Base-by-base conservation (phyloP, 2,329 filamentous ascomycete species). In the Bisporella sp. region DNA sequence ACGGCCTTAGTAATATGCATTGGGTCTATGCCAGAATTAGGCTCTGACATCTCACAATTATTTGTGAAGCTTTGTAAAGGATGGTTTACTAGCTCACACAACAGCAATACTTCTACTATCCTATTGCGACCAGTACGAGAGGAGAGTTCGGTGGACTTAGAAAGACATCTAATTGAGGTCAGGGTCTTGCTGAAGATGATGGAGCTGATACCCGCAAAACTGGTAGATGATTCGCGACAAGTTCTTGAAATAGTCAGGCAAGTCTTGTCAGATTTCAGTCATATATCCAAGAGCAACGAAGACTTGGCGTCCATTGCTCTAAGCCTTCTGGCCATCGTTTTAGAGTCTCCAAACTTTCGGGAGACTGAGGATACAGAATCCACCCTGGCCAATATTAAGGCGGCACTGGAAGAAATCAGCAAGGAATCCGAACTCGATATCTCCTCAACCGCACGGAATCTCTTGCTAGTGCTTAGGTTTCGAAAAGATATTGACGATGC, bases 111-210 rank as follows among this genome's bases (percentile, higher is more conserved):
- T 21, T 12, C 42, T 2, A 28, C 50, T 40, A 49, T 49, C 58
- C n/a, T 60, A 42, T 67, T 70, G 32, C 49, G 63, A 7, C 61
- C 64, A n/a, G 54, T 63, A 5, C 51, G 62, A 7, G 58, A 67
- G 21, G 63, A 69, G 1, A 58, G 67, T 4, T 48, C 59, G 1
- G 59, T 64, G 1, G 72, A 78, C 43, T 69, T 77, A 0, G 52
- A 80, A 3, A 62, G 62, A 4, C 71, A 73, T 4, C 67, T 89
- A 1, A 65, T 76, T 5, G 74, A 85, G 54, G 72, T 82, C 5
- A 81, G 81, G 45, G 66, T 87, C 1, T 71, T 88, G 6, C 82
- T 87, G 59, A 76, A 75, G 33, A 74, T 89, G 67, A 79, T 88
- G 65, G 76, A 79, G 29, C 74, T 71, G 43, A 76, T 84, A 43